Evolutionary conservation across 306 rosid genomes (phyloP), one percentile per base, ranked within the genome.

Genomic region (Vigna trinervia): DNA sequence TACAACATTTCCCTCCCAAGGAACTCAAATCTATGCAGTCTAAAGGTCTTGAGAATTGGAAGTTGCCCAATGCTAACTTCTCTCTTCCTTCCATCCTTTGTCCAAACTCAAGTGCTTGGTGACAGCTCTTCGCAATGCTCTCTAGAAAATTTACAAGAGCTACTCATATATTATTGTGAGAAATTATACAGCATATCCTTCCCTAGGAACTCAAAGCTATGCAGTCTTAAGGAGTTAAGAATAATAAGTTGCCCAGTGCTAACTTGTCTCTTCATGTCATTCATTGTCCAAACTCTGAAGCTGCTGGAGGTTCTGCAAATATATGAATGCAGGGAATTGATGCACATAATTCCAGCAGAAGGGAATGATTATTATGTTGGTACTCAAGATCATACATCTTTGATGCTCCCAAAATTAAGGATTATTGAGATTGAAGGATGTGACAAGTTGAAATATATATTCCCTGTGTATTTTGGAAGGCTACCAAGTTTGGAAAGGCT

Each of bases 1-100:
- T 14, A 4, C 26, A 78, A 41, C 77, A 78, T 70, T 48, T 69
- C 76, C 2, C 70, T 78, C 47, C 82, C 82, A 48, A 59, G 34
- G 12, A 60, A 57, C 14, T 15, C 70, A 48, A 78, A 78, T 12
- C 30, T 78, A 43, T 47, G 71, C 60, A 58, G n/a, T 60, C 77
- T 78, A 28, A 28, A 28, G 32, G 32, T 28, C 32, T 28, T 28
- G 32, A 28, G 2, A 28, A 28, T 28, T 2, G 0, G 0, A 28
- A 28, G 4, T 28, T 28, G 32, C 32, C 32, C 32, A 28, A 12
- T 47, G 69, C 51, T 70, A 34, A 38, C 56, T 22, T 38, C 57
- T 14, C 73, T 71, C 32, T 62, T 78, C 10, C n/a, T 1, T 11
- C 58, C 57, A 4, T 19, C 67, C 38, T 14, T 79, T 51, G 38